A percentile compares a stretch with the other conserved stretches of the same genome.
phyloP scores from a whole-genome alignment of 179 eudicot genomes.

The Sideroxylon spinosum region DNA sequence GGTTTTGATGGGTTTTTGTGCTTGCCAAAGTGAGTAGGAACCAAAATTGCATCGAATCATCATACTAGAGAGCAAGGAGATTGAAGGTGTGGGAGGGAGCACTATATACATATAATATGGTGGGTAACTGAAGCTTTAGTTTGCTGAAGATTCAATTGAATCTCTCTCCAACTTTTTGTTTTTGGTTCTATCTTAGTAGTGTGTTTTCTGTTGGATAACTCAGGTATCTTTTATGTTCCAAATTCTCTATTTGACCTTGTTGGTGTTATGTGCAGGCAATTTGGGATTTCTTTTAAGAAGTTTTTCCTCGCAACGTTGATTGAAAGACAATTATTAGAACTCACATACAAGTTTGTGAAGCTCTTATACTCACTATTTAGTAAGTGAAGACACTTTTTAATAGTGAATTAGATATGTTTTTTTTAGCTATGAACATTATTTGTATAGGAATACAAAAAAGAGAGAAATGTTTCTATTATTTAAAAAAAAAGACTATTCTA shows the following conservation, averaged over 20 bases:
- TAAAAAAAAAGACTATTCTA: too few relatives aligned
- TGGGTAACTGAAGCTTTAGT: background rate
- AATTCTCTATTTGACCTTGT: slow-evolving; percentile 98
- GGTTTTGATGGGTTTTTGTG: slow-evolving; percentile 29
- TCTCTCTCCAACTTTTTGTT: slow-evolving; percentile 6
- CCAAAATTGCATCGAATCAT: background rate
- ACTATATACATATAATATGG: background rate
- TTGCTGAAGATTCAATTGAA: slow-evolving; percentile 16
- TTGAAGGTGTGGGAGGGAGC: slow-evolving; percentile 8
- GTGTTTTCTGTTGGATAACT: slow-evolving; percentile 17
- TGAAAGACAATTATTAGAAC: slow-evolving; percentile 90
- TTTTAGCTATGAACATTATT: too few relatives aligned
- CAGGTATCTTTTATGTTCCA: slow-evolving; percentile 58
- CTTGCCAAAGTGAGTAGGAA: slow-evolving; percentile 12
- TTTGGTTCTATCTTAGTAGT: background rate
- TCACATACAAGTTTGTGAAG: slow-evolving; percentile 75
- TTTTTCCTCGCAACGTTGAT: slow-evolving; percentile 82
- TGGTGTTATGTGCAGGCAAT: slow-evolving; percentile 98
- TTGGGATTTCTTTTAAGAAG: slow-evolving; percentile 93
- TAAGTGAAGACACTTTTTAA: background rate
- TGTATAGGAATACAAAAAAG: too few relatives aligned
- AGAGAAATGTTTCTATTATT: too few relatives aligned
- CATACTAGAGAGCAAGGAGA: slow-evolving; percentile 16
- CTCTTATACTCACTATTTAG: background rate
- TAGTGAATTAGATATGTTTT: too few relatives aligned